Evolutionary conservation across 371 early-diverging fungal species (phyloP).

Genomic region (Lichtheimia ramosa): DNA sequence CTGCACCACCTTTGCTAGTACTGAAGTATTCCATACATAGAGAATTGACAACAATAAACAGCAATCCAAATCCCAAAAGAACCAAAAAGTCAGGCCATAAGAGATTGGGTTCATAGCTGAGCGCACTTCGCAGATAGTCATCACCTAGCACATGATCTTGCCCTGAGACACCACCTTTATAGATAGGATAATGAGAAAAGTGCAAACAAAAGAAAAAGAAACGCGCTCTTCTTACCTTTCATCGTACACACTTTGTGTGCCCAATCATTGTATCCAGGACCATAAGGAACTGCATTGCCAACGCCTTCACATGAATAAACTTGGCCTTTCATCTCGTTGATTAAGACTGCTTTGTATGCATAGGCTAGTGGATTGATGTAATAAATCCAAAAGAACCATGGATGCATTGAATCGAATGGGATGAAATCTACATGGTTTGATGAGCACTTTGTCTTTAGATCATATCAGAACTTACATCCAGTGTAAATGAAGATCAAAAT

Average conservation of each 20-base stretch:
- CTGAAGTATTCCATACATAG: constrained; percentile 49
- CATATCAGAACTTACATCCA: constrained; percentile 30
- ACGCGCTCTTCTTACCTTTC: no score
- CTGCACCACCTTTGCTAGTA: constrained; percentile 42
- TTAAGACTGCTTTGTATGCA: constrained; percentile 66
- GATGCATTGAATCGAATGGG: constrained; percentile 33
- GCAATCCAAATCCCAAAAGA: constrained; percentile 41
- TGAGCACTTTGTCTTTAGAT: no score
- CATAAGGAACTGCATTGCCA: constrained; percentile 56
- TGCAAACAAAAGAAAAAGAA: no score
- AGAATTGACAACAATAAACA: constrained; percentile 43
- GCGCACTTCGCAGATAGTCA: constrained; percentile 62
- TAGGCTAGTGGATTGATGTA: constrained; percentile 76
- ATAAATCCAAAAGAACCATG: constrained; percentile 67
- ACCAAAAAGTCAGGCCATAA: constrained; percentile 44
- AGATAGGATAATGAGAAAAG: no score
- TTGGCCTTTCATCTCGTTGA: constrained; percentile 73
- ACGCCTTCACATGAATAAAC: constrained; percentile 50
- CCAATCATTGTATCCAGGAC: constrained; percentile 52
- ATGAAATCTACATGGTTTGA: constrained; percentile 17
- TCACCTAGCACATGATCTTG: constrained; percentile 53
- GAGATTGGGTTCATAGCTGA: constrained; percentile 31
- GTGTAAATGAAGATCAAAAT: constrained; percentile 50
- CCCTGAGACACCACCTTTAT: constrained; percentile 59
- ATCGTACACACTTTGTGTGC: constrained; percentile 65